phyloP scores from a whole-genome alignment of 345 rosid genomes.

The Eucalyptus lansdowneana region DNA sequence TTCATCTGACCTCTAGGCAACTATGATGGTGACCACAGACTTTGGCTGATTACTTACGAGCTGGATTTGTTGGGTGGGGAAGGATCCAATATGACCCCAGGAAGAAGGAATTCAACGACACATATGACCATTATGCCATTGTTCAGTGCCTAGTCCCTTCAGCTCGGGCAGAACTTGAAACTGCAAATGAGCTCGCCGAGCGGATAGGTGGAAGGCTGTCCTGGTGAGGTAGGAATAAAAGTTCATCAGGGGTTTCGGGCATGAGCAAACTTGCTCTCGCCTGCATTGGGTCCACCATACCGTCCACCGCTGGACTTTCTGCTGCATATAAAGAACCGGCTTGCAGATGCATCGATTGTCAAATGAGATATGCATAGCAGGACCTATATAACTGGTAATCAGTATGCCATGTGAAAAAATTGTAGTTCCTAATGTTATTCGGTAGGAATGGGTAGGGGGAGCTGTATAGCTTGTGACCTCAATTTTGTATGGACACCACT shows the following conservation, averaged over 20 bases:
- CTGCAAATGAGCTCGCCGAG: background rate
- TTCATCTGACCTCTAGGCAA: background rate
- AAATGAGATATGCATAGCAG: background rate
- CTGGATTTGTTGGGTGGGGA: background rate
- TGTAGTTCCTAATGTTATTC: background rate
- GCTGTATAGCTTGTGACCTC: background rate
- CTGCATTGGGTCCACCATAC: background rate
- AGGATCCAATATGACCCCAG: background rate
- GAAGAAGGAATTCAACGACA: background rate
- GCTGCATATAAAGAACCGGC: background rate
- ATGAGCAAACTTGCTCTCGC: background rate
- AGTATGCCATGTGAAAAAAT: background rate
- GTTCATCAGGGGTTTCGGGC: background rate
- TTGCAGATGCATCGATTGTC: background rate
- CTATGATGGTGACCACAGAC: background rate
- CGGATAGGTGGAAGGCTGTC: background rate
- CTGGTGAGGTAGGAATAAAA: background rate
- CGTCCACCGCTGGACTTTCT: background rate
- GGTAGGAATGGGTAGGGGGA: background rate
- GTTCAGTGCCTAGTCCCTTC: background rate
- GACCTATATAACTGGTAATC: background rate
- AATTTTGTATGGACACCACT: background rate
- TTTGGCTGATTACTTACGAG: background rate
- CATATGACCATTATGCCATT: background rate
- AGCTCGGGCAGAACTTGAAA: background rate